These are phyloP conservation scores for Cyanodermella asteris DNA, from an alignment of 2,329 filamentous ascomycete species.

Conservation along the genomic window DNA sequence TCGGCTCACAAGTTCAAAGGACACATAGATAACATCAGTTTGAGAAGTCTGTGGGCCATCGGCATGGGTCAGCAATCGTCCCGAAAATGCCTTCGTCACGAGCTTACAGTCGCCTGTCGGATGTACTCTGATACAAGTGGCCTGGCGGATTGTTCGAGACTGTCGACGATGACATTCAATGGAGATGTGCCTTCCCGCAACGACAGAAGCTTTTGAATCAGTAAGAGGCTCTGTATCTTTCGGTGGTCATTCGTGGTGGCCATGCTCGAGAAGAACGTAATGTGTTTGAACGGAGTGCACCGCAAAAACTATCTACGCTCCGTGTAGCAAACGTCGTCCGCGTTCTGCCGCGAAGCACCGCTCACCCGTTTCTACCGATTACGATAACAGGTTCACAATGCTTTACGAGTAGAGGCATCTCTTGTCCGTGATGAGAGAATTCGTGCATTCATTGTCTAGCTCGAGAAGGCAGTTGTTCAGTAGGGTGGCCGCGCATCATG, in stretches of 20 bases:
- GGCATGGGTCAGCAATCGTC: background rate
- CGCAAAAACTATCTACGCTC: too few relatives aligned
- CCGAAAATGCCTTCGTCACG: conserved; percentile 30
- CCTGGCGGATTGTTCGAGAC: conserved; percentile 4
- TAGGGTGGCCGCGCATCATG: too few relatives aligned
- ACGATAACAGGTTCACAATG: too few relatives aligned
- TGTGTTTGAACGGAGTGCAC: too few relatives aligned
- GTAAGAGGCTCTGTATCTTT: conserved; percentile 4
- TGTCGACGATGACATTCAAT: conserved; percentile 5
- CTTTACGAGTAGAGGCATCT: too few relatives aligned
- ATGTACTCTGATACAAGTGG: conserved; percentile 4
- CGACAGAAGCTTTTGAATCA: conserved; percentile 4
- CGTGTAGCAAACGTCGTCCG: too few relatives aligned
- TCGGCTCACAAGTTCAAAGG: conserved; percentile 2
- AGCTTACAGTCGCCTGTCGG: conserved; percentile 3
- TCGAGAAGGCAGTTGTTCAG: background rate
- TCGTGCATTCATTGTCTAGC: background rate
- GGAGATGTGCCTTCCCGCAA: conserved; percentile 4
- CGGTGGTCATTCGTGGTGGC: conserved; percentile 25
- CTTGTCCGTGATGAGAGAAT: background rate
- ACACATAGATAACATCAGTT: conserved; percentile 5
- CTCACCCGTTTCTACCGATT: too few relatives aligned
- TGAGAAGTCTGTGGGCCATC: conserved; percentile 3
- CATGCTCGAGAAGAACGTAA: conserved; percentile 2
- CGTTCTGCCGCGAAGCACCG: too few relatives aligned